Percentiles rank a stretch among this genome's conserved stretches.
phyloP scores from a whole-genome alignment of 1,139 yeast species.

The Petasospora rhodanensis region DNA sequence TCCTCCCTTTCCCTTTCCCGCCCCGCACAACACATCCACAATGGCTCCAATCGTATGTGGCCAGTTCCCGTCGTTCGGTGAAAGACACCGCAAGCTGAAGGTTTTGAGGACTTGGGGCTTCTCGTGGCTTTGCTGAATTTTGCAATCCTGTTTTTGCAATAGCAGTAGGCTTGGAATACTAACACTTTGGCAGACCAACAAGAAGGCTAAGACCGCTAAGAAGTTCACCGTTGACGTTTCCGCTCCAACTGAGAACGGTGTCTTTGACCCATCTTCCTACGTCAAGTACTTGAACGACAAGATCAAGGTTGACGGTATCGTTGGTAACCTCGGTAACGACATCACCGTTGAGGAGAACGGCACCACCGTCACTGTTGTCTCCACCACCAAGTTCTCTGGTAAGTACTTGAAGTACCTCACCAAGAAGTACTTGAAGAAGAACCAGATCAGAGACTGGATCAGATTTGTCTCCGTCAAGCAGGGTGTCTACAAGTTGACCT shows the following conservation, averaged over 20 bases:
- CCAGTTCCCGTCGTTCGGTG: conserved; percentile 3
- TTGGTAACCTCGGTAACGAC: conserved; percentile 96
- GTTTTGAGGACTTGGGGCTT: not conserved
- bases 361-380: conserved; percentile 78
- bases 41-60: conserved; percentile 90
- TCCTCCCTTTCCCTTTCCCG: conserved; percentile 1
- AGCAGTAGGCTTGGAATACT: conserved; percentile 52
- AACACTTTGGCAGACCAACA: conserved; percentile 53
- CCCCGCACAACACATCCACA: conserved; percentile 26
- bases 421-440: conserved; percentile 99
- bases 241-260: conserved; percentile 97
- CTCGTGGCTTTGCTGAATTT: conserved; percentile 49
- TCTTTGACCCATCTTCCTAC: conserved; percentile 95
- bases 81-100: conserved; percentile 8
- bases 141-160: conserved; percentile 38
- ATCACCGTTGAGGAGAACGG: conserved; percentile 84
- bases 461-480: conserved; percentile 97
- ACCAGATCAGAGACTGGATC: conserved; percentile 99
- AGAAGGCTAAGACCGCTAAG: conserved; percentile 75
- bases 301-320: conserved; percentile 96
- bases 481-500: conserved; percentile 96
- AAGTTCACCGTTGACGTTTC: conserved; percentile 95
- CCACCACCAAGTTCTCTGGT: conserved; percentile 97
- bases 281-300: conserved; percentile 98
- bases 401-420: conserved; percentile 99